Evolutionary conservation across 371 early-diverging fungal species (phyloP).

Genomic region (Mucor racemosus): DNA sequence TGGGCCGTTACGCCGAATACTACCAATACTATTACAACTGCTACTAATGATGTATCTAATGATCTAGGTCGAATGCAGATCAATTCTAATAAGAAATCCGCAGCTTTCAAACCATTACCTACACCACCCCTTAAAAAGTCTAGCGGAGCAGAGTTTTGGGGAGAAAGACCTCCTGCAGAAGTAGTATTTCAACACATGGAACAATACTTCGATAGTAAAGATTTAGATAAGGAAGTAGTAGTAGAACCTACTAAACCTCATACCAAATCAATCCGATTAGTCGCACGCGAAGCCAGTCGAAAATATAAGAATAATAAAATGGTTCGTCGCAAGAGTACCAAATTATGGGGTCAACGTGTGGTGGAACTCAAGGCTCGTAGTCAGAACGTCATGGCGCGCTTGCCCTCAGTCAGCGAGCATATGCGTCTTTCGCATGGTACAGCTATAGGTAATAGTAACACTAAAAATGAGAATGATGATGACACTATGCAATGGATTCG

Average conservation of each 20-base stretch:
- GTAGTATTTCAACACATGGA: constrained; percentile 76
- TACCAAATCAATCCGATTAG: constrained; percentile 58
- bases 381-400: constrained; percentile 7
- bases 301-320: constrained; percentile 32
- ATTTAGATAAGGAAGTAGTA: constrained; percentile 74
- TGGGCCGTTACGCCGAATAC: constrained; percentile 13
- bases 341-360: constrained; percentile 55
- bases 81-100: background rate
- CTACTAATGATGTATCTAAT: background rate
- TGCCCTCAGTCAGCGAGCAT: constrained; percentile 25
- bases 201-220: constrained; percentile 77
- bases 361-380: constrained; percentile 42
- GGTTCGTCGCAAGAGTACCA: constrained; percentile 56
- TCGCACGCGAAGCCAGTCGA: constrained; percentile 50
- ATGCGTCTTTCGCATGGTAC: constrained; percentile 22
- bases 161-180: constrained; percentile 78
- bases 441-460: background rate
- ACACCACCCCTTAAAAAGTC: constrained; percentile 6
- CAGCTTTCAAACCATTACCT: constrained; percentile 3
- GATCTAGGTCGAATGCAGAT: constrained; percentile 2
- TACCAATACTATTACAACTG: background rate
- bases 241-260: constrained; percentile 22
- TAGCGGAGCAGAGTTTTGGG: constrained; percentile 51
- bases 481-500: constrained; percentile 70
- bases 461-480: constrained; percentile 6